A percentile compares a stretch with the other conserved stretches of the same genome.
These are phyloP conservation scores for Phytopythium ostracodes DNA, from an alignment of 352 stramenopile genomes.

Conservation along the genomic window DNA sequence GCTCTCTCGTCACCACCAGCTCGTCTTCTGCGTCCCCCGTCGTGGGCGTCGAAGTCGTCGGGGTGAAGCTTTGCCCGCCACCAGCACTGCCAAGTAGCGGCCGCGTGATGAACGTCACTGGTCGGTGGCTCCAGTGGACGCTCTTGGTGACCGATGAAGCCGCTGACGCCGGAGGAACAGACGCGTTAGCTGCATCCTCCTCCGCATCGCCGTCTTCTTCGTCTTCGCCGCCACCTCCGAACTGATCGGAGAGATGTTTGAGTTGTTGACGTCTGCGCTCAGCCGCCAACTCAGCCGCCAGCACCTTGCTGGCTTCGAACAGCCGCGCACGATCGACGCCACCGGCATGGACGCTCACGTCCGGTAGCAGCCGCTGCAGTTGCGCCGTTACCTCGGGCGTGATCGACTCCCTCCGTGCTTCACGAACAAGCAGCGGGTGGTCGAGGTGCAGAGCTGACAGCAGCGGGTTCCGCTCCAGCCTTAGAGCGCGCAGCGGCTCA, in stretches of 20 bases:
- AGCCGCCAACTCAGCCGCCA: slow-evolving; percentile 38
- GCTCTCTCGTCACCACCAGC: slow-evolving; percentile 43
- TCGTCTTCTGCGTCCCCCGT: slow-evolving; percentile 37
- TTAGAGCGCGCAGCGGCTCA: slow-evolving; percentile 39
- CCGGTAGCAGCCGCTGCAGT: slow-evolving; percentile 25
- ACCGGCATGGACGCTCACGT: slow-evolving; percentile 30
- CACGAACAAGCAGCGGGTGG: slow-evolving; percentile 30
- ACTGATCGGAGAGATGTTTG: slow-evolving; percentile 1
- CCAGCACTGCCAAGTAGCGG: neutral
- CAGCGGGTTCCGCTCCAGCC: slow-evolving; percentile 63
- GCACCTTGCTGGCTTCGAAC: slow-evolving; percentile 40
- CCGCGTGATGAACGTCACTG: slow-evolving; percentile 12
- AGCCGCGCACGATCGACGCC: slow-evolving; percentile 56
- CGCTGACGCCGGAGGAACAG: neutral
- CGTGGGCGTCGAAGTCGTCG: neutral
- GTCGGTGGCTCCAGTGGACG: slow-evolving; percentile 44
- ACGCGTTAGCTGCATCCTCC: neutral
- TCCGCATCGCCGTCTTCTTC: neutral
- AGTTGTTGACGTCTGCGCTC: slow-evolving; percentile 11
- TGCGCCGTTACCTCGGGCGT: slow-evolving; percentile 13
- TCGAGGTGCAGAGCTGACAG: slow-evolving; percentile 53
- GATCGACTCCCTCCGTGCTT: neutral
- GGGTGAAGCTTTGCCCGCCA: neutral
- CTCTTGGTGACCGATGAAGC: slow-evolving; percentile 4
- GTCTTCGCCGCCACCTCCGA: neutral